Percentiles rank a stretch among this genome's conserved stretches.
Evolutionary conservation across 2,329 filamentous ascomycete genomes (phyloP).

Genomic region (Talaromyces marneffei): DNA sequence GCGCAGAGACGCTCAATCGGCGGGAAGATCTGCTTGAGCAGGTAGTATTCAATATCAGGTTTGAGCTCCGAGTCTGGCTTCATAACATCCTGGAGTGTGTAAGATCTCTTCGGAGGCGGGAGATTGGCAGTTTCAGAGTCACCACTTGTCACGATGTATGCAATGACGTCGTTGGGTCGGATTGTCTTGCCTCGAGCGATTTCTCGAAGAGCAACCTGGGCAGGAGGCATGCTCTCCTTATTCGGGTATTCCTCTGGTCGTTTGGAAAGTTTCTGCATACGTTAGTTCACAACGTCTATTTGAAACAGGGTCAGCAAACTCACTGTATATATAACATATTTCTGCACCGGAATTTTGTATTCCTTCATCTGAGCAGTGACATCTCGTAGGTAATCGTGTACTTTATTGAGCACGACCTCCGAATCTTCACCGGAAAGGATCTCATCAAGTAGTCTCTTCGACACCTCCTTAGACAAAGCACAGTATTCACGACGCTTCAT

Average conservation of each 20-base stretch:
- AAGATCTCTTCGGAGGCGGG: slow-evolving; percentile 76
- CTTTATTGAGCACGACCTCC: slow-evolving; percentile 77
- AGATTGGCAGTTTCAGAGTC: slow-evolving; percentile 57
- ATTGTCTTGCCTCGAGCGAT: slow-evolving; percentile 80
- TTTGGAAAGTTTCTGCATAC: slow-evolving; percentile 78
- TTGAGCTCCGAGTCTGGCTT: slow-evolving; percentile 69
- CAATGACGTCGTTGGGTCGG: slow-evolving; percentile 91
- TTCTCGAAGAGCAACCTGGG: slow-evolving; percentile 87
- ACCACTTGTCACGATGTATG: slow-evolving; percentile 79
- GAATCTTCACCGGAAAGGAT: slow-evolving; percentile 90
- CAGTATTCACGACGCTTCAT: slow-evolving; percentile 98
- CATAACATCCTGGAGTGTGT: slow-evolving; percentile 75
- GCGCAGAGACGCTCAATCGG: slow-evolving; percentile 96
- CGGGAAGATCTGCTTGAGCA: slow-evolving; percentile 96
- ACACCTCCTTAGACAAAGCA: slow-evolving; percentile 89
- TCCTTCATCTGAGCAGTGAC: slow-evolving; percentile 83
- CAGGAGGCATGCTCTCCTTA: slow-evolving; percentile 89
- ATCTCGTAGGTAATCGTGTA: slow-evolving; percentile 87
- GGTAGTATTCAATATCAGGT: slow-evolving; percentile 95
- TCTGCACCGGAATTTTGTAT: slow-evolving; percentile 65
- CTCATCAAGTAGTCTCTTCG: slow-evolving; percentile 81
- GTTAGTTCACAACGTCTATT: slow-evolving; percentile 13
- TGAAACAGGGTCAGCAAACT: not conserved
- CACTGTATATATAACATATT: slow-evolving; percentile 92
- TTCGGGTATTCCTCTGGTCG: slow-evolving; percentile 90